Evolutionary conservation across 768 basidiomycete genomes (phyloP).

Genomic region (Naganishia friedmannii): DNA sequence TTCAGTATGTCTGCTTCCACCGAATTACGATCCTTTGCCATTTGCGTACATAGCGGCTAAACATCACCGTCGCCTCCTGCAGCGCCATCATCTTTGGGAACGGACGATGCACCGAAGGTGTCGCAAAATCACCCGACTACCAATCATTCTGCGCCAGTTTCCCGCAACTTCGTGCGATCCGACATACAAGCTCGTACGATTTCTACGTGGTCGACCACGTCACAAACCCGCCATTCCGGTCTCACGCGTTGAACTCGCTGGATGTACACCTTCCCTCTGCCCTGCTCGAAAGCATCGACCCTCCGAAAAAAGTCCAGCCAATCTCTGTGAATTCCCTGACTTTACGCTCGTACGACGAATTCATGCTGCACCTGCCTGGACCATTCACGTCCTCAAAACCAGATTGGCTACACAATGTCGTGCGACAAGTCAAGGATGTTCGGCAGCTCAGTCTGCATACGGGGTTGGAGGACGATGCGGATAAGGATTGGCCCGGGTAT

Average conservation of each 20-base stretch:
- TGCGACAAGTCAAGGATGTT: constrained; percentile 11
- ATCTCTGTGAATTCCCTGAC: constrained; percentile 8
- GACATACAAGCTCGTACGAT: constrained; percentile 12
- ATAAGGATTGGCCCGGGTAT: background rate
- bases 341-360: constrained; percentile 6
- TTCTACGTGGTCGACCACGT: constrained; percentile 5
- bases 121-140: constrained; percentile 9
- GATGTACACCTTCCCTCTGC: constrained; percentile 17
- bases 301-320: background rate
- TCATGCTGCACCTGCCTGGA: constrained; percentile 20
- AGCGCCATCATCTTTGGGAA: constrained; percentile 20
- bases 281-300: background rate
- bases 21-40: too few relatives aligned
- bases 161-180: constrained; percentile 10
- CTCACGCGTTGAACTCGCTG: background rate
- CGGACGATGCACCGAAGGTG: constrained; percentile 5
- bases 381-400: background rate
- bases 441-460: constrained; percentile 18
- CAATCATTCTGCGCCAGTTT: background rate
- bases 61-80: background rate
- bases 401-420: constrained; percentile 15
- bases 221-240: constrained; percentile 8
- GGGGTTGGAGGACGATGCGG: constrained; percentile 10
- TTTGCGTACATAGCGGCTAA: background rate
- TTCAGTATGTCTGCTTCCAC: background rate